Percentiles rank a stretch among this genome's conserved stretches.
These are phyloP conservation scores for Pachysolen tannophilus DNA, from an alignment of 805 yeast species.

Conservation along the genomic window DNA sequence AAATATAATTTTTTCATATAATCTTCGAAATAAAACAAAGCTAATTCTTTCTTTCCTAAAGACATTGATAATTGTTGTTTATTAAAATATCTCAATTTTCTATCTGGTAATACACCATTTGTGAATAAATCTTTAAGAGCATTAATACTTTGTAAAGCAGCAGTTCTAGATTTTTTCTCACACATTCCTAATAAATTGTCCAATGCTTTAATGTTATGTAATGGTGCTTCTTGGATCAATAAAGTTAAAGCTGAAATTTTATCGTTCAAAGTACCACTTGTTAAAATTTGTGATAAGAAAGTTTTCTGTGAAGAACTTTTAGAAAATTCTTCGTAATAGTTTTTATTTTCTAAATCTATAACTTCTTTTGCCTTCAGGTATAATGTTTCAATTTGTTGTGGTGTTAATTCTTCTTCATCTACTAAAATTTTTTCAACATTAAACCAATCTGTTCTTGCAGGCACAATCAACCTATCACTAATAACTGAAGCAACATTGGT, in stretches of 20 bases:
- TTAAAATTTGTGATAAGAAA: constrained; percentile 80
- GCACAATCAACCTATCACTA: constrained; percentile 48
- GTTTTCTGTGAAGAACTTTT: constrained; percentile 74
- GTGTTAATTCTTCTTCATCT: constrained; percentile 30
- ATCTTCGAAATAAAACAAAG: constrained; percentile 83
- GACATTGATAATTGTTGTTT: constrained; percentile 53
- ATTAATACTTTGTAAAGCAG: constrained; percentile 83
- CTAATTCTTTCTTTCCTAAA: constrained; percentile 47
- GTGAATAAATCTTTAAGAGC: constrained; percentile 84
- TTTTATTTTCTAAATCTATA: constrained; percentile 61
- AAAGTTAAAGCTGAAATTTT: constrained; percentile 91
- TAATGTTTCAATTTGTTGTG: constrained; percentile 53
- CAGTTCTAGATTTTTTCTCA: constrained; percentile 87
- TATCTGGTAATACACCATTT: constrained; percentile 77
- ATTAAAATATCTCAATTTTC: constrained; percentile 73
- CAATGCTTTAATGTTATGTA: constrained; percentile 78
- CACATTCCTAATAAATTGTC: constrained; percentile 74
- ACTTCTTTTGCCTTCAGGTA: constrained; percentile 58
- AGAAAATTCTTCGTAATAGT: constrained; percentile 66
- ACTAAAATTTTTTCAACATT: constrained; percentile 32
- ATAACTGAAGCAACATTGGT: constrained; percentile 38
- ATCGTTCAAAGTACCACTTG: constrained; percentile 92
- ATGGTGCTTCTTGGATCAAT: constrained; percentile 89
- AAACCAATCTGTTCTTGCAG: constrained; percentile 72
- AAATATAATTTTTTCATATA: constrained; percentile 72